Percentiles rank a stretch among this genome's conserved stretches.
Evolutionary conservation across 2,329 filamentous ascomycete species (phyloP).

Genomic region (Cladophialophora carrionii): DNA sequence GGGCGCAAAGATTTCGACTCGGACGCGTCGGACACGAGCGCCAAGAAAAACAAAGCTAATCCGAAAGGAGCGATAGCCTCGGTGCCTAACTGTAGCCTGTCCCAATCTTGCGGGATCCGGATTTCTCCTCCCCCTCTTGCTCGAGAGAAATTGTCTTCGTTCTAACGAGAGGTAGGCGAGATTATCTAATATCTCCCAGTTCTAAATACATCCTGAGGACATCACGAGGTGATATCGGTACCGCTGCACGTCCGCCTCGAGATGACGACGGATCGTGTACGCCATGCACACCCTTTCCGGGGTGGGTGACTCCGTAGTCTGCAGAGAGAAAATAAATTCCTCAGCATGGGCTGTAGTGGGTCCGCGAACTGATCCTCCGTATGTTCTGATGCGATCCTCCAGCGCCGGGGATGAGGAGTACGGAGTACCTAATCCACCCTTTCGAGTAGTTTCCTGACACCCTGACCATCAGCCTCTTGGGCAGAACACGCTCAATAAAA

Average conservation of each 20-base stretch:
- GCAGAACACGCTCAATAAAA: background rate
- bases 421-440: background rate
- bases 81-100: slow-evolving; percentile 3
- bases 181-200: background rate
- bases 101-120: slow-evolving; percentile 4
- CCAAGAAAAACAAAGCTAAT: slow-evolving; percentile 6
- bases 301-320: background rate
- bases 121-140: slow-evolving; percentile 1
- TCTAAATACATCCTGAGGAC: background rate
- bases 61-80: background rate
- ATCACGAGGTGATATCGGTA: background rate
- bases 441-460: background rate
- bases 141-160: slow-evolving; percentile 1
- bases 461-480: background rate
- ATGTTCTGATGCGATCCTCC: background rate
- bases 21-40: slow-evolving; percentile 3
- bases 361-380: background rate
- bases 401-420: background rate
- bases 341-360: background rate
- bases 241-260: background rate
- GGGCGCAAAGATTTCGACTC: background rate
- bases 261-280: background rate
- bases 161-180: background rate
- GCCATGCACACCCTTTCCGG: background rate
- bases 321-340: background rate